Evolutionary conservation across 2,329 filamentous ascomycete species (phyloP).

Genomic region (Seiridium unicorne): DNA sequence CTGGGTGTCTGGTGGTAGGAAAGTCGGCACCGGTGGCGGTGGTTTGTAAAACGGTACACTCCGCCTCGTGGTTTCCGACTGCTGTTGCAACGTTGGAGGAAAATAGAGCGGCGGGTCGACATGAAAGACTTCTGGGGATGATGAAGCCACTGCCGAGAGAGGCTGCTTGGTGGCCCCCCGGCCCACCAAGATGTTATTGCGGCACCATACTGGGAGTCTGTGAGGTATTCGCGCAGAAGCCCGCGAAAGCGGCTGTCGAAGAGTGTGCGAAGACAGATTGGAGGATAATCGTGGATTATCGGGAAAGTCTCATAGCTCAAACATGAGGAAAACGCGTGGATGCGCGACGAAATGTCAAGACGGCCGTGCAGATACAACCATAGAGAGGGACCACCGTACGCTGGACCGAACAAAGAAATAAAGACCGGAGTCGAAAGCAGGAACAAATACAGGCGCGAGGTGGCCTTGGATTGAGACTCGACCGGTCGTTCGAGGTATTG

Average conservation of each 20-base stretch:
- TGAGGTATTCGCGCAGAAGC: slow-evolving; percentile 40
- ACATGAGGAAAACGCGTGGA: not conserved
- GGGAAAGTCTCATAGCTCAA: slow-evolving; percentile 22
- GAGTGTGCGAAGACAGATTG: slow-evolving; percentile 31
- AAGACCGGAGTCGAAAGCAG: not conserved
- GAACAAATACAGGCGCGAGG: not conserved
- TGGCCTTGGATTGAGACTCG: not conserved
- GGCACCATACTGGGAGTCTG: slow-evolving; percentile 35
- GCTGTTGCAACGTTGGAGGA: not conserved
- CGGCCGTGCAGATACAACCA: not conserved
- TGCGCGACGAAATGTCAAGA: not conserved
- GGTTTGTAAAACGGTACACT: slow-evolving; percentile 4
- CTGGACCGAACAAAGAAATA: not conserved
- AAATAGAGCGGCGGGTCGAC: slow-evolving; percentile 18
- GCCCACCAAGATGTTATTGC: slow-evolving; percentile 35
- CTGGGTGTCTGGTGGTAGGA: not conserved
- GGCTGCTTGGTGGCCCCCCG: slow-evolving; percentile 31
- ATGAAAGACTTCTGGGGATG: slow-evolving; percentile 15
- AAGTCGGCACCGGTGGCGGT: slow-evolving; percentile 3
- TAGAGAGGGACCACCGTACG: not conserved
- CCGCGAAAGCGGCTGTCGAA: slow-evolving; percentile 36
- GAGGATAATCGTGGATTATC: slow-evolving; percentile 14
- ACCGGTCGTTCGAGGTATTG: not conserved
- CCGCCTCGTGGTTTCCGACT: not conserved
- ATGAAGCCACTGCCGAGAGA: slow-evolving; percentile 20